These are phyloP conservation scores for Botrytis fabae DNA, from an alignment of 2,329 filamentous ascomycete genomes.

Conservation along the genomic window DNA sequence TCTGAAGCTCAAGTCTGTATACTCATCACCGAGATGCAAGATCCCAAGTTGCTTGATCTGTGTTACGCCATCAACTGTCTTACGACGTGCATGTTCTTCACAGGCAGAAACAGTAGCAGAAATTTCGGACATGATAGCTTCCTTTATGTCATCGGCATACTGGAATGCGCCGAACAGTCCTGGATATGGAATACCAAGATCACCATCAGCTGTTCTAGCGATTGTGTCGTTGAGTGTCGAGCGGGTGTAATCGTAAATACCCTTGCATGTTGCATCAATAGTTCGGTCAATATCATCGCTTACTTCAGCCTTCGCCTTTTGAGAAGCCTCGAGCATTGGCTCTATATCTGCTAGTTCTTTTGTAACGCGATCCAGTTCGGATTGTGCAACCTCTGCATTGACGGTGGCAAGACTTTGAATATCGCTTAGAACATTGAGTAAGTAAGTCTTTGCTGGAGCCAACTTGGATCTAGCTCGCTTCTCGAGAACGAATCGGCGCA, in stretches of 20 bases:
- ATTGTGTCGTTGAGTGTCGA: conserved; percentile 75
- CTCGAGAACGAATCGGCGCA: conserved; percentile 91
- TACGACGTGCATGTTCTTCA: conserved; percentile 80
- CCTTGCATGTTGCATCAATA: conserved; percentile 81
- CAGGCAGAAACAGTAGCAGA: conserved; percentile 74
- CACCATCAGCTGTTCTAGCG: conserved; percentile 68
- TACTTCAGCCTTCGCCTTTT: conserved; percentile 75
- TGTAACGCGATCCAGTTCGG: conserved; percentile 80
- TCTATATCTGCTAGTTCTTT: conserved; percentile 80
- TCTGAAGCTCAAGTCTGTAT: conserved; percentile 81
- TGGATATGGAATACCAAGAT: conserved; percentile 82
- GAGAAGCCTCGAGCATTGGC: conserved; percentile 80
- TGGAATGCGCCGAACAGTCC: conserved; percentile 83
- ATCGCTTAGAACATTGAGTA: conserved; percentile 89
- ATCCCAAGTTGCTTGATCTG: conserved; percentile 87
- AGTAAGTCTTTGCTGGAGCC: conserved; percentile 91
- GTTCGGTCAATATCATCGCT: conserved; percentile 77
- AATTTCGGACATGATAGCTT: conserved; percentile 88
- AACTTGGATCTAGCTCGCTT: conserved; percentile 94
- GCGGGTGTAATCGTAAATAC: conserved; percentile 83
- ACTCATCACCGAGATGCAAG: conserved; percentile 83
- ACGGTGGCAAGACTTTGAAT: conserved; percentile 79
- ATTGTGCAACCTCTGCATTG: conserved; percentile 82
- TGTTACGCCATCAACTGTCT: conserved; percentile 78
- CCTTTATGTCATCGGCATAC: conserved; percentile 90